These are phyloP conservation scores for Crucihimalaya himalaica DNA, from an alignment of 345 rosid species.

Conservation along the genomic window DNA sequence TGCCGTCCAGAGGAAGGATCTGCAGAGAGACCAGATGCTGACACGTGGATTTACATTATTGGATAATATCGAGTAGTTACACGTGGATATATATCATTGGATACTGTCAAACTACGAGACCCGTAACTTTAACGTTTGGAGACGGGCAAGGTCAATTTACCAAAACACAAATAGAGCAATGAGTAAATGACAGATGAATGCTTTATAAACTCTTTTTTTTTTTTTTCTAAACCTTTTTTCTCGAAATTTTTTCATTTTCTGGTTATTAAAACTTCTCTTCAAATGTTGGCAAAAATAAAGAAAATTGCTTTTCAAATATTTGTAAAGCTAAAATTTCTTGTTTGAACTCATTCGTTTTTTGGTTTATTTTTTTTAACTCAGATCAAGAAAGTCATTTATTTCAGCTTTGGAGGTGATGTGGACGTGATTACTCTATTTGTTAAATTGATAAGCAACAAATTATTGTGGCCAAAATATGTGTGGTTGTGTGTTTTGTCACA, in stretches of 20 bases:
- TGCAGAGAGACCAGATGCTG: not conserved
- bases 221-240: too few species aligned
- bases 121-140: not conserved
- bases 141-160: not conserved
- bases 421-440: not conserved
- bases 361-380: too few species aligned
- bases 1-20: slow-evolving; percentile 40
- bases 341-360: too few species aligned
- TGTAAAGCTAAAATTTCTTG: too few species aligned
- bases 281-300: too few species aligned
- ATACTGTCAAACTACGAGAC: not conserved
- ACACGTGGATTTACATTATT: slow-evolving; percentile 20
- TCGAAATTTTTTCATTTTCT: too few species aligned
- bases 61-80: not conserved
- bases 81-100: not conserved
- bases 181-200: not conserved
- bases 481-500: not conserved
- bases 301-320: too few species aligned
- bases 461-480: not conserved
- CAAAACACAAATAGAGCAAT: slow-evolving; percentile 28
- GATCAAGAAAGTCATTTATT: not conserved
- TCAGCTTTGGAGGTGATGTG: not conserved
- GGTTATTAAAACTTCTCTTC: too few species aligned
- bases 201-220: too few species aligned
- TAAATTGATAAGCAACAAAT: not conserved